phyloP scores from a whole-genome alignment of 495 filamentous ascomycete species.

The Penicillium cinerascens region DNA sequence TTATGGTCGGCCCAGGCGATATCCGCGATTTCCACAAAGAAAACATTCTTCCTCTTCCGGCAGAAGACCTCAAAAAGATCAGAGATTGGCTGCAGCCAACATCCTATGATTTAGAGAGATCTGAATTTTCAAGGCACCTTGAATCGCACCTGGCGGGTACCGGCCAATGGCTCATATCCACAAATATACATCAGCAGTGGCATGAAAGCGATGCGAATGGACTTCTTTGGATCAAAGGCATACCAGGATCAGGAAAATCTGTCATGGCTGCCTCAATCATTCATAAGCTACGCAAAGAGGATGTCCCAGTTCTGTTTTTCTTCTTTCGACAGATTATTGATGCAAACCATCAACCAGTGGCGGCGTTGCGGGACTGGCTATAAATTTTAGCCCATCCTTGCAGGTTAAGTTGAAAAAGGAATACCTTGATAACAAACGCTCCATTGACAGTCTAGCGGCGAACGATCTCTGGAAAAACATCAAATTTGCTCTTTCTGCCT shows the following conservation, averaged over 20 bases:
- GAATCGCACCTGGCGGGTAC: slow-evolving; percentile 11
- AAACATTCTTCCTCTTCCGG: slow-evolving; percentile 14
- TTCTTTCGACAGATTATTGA: slow-evolving; percentile 54
- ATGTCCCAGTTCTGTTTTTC: slow-evolving; percentile 45
- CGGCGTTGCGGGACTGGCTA: slow-evolving; percentile 43
- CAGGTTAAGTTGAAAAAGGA: slow-evolving; percentile 14
- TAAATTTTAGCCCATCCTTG: slow-evolving; percentile 32
- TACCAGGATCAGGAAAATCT: slow-evolving; percentile 88
- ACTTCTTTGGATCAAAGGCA: slow-evolving; percentile 44
- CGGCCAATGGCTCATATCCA: slow-evolving; percentile 3
- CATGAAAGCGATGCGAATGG: slow-evolving; percentile 7
- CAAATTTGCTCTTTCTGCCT: slow-evolving; percentile 16
- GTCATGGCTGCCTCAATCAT: slow-evolving; percentile 62
- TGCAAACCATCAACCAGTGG: slow-evolving; percentile 42
- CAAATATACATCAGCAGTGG: slow-evolving; percentile 13
- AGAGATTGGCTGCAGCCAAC: slow-evolving; percentile 18
- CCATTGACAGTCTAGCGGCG: neutral
- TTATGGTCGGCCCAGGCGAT: slow-evolving; percentile 2
- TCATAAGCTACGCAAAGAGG: neutral
- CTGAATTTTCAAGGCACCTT: slow-evolving; percentile 10
- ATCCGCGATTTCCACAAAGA: slow-evolving; percentile 12
- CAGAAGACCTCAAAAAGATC: slow-evolving; percentile 6
- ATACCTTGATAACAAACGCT: neutral
- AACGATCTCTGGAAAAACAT: slow-evolving; percentile 23
- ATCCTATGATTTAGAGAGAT: slow-evolving; percentile 13